phyloP scores from a whole-genome alignment of 441 rosid species.

The Adansonia rubrostipa region DNA sequence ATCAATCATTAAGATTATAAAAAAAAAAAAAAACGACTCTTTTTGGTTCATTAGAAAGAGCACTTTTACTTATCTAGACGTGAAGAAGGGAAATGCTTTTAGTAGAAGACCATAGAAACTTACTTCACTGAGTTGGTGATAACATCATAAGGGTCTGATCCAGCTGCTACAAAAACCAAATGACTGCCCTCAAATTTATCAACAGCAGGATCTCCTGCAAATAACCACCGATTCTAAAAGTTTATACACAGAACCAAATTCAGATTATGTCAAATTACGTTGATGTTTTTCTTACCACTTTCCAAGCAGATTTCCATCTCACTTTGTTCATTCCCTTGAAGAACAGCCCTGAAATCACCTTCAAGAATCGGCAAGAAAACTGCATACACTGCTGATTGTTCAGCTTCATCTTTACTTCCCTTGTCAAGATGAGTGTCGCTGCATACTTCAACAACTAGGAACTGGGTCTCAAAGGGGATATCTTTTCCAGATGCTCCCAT shows the following conservation, averaged over 20 bases:
- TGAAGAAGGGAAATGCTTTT: background rate
- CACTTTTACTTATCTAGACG: constrained; percentile 44
- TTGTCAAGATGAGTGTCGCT: constrained; percentile 46
- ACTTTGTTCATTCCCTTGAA: constrained; percentile 61
- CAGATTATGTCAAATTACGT: background rate
- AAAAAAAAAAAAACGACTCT: background rate
- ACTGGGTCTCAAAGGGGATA: constrained; percentile 68
- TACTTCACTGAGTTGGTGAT: constrained; percentile 67
- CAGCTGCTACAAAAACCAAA: constrained; percentile 63
- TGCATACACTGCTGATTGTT: constrained; percentile 41
- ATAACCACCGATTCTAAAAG: background rate
- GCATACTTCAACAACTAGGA: constrained; percentile 51
- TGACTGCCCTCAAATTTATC: constrained; percentile 57
- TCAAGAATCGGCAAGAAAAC: constrained; percentile 64
- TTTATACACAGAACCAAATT: background rate
- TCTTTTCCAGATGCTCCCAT: constrained; percentile 59
- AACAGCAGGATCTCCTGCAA: constrained; percentile 46
- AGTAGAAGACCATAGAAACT: constrained; percentile 29
- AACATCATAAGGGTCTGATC: constrained; percentile 61
- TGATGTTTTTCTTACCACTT: constrained; percentile 47
- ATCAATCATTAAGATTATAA: background rate
- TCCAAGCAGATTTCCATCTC: constrained; percentile 70
- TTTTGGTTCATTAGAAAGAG: background rate
- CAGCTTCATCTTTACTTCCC: constrained; percentile 15
- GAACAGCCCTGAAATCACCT: constrained; percentile 70